Base-by-base conservation (phyloP, 2,329 filamentous ascomycete genomes). In the Echinosphaeria canescens region DNA sequence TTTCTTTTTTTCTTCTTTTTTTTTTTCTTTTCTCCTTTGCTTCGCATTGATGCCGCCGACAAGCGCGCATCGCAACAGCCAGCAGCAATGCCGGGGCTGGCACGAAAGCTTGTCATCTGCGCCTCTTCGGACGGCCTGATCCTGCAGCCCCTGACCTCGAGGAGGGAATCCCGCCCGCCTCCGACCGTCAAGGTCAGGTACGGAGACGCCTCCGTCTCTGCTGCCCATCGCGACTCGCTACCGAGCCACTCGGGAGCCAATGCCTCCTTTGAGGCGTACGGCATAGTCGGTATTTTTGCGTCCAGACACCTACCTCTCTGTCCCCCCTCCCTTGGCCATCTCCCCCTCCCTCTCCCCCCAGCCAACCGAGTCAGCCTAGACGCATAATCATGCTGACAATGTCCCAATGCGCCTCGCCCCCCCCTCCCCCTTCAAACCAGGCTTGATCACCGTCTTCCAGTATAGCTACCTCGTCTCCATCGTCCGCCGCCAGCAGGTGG, bases 391-490 rank as follows among this genome's bases (percentile, higher is more conserved):
- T 10, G 15, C 22, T 26, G 25, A 26, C 31, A n/a, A n/a, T n/a
- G n/a, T n/a, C n/a, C n/a, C n/a, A n/a, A n/a, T n/a, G n/a, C n/a
- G n/a, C n/a, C n/a, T n/a, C n/a, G n/a, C n/a, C n/a, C 38, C 17
- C 36, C 26, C 15, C 28, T 30, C 27, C 29, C 20, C 31, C 28
- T 13, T 17, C 25, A 15, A 26, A 16, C 11, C 34, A 95, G 85
- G 88, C 13, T 54, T 98, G 2, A 63, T 98, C 24, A 80, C 72
- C 19, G 66, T 95, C 31, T 78, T 82, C 13, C 75, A 71, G 20
- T 64, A 73, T 15, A 78, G 71, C 34, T 95, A 85, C 48, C 63
- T 98, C 5, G 65, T 98, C 30, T 75, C 80, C 9, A 90, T 98
- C 39, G 82, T 75, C 13, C 67, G 71, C 30, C 76, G 85, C 25